Evolutionary conservation across 208 protist species (phyloP).

Genomic region (Leishmania lainsoni): DNA sequence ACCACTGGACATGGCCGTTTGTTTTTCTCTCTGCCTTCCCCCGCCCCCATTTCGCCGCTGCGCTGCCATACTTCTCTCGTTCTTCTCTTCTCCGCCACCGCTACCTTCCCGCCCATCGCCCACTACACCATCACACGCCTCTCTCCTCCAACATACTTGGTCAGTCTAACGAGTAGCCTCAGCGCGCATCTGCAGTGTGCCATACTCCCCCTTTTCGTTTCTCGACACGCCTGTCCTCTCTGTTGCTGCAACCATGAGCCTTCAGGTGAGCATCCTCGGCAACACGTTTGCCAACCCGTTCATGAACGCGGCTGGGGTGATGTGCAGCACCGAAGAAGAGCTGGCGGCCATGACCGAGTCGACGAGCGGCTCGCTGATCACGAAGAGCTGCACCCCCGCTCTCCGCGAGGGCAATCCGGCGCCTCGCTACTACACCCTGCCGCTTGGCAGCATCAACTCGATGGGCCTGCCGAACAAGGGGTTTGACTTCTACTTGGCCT

Average conservation of each 20-base stretch:
- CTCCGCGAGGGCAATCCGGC: slow-evolving; percentile 78
- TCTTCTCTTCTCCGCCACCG: neutral
- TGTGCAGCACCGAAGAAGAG: slow-evolving; percentile 74
- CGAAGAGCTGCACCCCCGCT: slow-evolving; percentile 86
- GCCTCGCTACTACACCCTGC: slow-evolving; percentile 72
- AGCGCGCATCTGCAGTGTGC: neutral
- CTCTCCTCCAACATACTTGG: neutral
- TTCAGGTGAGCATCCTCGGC: slow-evolving; percentile 62
- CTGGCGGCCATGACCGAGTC: slow-evolving; percentile 59
- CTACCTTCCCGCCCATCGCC: neutral
- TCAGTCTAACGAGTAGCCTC: neutral
- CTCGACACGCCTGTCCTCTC: neutral
- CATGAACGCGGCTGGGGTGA: slow-evolving; percentile 88
- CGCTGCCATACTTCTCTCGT: neutral
- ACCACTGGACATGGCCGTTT: neutral
- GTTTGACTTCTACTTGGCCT: slow-evolving; percentile 81
- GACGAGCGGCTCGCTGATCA: slow-evolving; percentile 69
- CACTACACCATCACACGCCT: neutral
- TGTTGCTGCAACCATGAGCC: slow-evolving; percentile 47
- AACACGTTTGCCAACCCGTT: slow-evolving; percentile 80
- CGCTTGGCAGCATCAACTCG: slow-evolving; percentile 88
- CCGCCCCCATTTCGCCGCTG: too few species aligned
- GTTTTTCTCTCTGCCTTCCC: neutral
- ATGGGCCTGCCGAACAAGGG: slow-evolving; percentile 90
- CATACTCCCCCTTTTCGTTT: neutral